These are phyloP conservation scores for Exsudoporus frostii DNA, from an alignment of 768 basidiomycete genomes.

Conservation along the genomic window DNA sequence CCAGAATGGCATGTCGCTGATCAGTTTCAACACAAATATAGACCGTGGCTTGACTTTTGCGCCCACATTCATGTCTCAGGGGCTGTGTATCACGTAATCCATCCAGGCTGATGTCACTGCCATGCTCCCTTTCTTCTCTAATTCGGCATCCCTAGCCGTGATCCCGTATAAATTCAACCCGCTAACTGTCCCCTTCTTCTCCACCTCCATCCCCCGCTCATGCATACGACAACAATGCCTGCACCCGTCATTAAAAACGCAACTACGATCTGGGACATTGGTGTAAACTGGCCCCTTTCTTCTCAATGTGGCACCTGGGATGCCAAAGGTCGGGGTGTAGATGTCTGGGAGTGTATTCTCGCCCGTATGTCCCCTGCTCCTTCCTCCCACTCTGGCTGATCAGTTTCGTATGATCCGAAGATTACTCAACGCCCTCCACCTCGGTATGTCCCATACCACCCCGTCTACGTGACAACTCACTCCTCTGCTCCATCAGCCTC, in stretches of 20 bases:
- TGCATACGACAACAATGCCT: slow-evolving; percentile 25
- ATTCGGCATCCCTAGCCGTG: slow-evolving; percentile 25
- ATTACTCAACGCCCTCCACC: slow-evolving; percentile 57
- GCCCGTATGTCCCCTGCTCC: slow-evolving; percentile 45
- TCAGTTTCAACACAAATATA: slow-evolving; percentile 14
- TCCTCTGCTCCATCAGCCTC: slow-evolving; percentile 33
- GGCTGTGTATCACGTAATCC: slow-evolving; percentile 28
- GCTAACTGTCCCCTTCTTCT: slow-evolving; percentile 8
- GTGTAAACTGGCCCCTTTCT: slow-evolving; percentile 59
- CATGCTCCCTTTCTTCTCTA: slow-evolving; percentile 30
- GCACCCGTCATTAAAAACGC: slow-evolving; percentile 52
- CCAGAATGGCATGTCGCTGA: neutral
- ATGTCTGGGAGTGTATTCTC: slow-evolving; percentile 72
- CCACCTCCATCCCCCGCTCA: slow-evolving; percentile 6
- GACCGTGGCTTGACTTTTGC: slow-evolving; percentile 1
- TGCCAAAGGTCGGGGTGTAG: slow-evolving; percentile 59
- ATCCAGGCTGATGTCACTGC: slow-evolving; percentile 32
- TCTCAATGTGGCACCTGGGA: slow-evolving; percentile 76
- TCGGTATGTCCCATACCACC: slow-evolving; percentile 22
- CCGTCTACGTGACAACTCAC: neutral
- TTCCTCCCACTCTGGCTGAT: slow-evolving; percentile 1
- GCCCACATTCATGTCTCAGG: slow-evolving; percentile 23
- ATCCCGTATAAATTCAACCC: slow-evolving; percentile 28
- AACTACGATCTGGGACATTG: slow-evolving; percentile 68
- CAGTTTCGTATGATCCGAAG: slow-evolving; percentile 32